Percentiles rank a stretch among this genome's conserved stretches.
Conservation (phyloP, 2,329 filamentous ascomycete species). For the Huntiella savannae region DNA sequence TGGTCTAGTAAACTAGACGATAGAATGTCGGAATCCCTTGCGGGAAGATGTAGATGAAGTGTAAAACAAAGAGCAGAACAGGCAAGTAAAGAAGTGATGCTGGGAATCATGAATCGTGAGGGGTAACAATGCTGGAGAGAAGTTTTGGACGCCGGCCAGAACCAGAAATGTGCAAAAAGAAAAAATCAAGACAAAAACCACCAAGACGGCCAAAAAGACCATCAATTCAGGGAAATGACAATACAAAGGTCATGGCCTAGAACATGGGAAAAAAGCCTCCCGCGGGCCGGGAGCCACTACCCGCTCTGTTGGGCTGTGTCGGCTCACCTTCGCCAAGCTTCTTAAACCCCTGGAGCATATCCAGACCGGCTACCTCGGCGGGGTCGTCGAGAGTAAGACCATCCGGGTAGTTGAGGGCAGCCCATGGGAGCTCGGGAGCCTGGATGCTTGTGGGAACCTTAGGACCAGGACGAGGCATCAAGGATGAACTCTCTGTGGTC, state of each 20-base stretch:
- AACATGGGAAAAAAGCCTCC: constrained; percentile 9
- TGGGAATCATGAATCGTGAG: neutral
- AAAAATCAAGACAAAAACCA: neutral
- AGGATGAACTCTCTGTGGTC: neutral
- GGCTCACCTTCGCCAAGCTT: constrained; percentile 39
- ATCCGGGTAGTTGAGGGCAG: constrained; percentile 20
- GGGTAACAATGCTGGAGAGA: too few relatives aligned
- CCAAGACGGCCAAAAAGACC: neutral
- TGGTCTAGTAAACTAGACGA: too few relatives aligned
- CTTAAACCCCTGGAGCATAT: constrained; percentile 57
- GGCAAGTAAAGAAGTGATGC: neutral
- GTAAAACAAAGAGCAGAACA: constrained; percentile 1
- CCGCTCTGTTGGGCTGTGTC: constrained; percentile 15
- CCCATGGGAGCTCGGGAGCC: constrained; percentile 22
- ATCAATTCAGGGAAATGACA: neutral
- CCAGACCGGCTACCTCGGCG: constrained; percentile 41
- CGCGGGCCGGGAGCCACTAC: constrained; percentile 14
- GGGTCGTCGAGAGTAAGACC: constrained; percentile 17
- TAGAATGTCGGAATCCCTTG: too few relatives aligned
- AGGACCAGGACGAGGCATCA: constrained; percentile 6
- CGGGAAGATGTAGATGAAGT: neutral
- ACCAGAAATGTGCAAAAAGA: constrained; percentile 5
- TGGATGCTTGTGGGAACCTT: constrained; percentile 17
- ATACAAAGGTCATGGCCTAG: neutral
- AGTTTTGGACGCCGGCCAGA: neutral